Base-by-base conservation (phyloP, 345 rosid genomes). In the Lagerstroemia speciosa region DNA sequence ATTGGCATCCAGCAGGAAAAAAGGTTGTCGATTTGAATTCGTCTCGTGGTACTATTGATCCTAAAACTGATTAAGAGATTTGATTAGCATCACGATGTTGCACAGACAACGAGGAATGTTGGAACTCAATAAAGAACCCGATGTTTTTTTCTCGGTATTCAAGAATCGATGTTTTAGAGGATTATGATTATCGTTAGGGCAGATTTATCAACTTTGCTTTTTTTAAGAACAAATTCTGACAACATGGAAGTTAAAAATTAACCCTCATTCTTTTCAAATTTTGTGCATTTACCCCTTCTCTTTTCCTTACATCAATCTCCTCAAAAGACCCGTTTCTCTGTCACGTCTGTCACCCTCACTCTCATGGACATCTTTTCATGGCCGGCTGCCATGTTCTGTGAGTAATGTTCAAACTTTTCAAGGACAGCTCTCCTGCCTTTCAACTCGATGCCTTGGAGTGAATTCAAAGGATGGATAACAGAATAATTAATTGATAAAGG, bases 241-340 rank as follows among this genome's bases (percentile, higher is more conserved):
- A 27, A 58, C 63, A 11, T 58, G 20, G 63, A 58, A 30, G 20
- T 15, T 58, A 58, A 33, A 58, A 58, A 58, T 29, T 30, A 27
- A 58, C 33, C 63, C 29, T 14, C 14, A 2, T 41, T 58, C 19
- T 30, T 27, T 58, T 48, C 24, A 48, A 48, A 48, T 20, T 19
- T 48, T 22, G 55, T 20, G 55, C 55, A 48, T 22, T 48, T 48
- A 48, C 16, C 19, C 48, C 48, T 22, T 19, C 24, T 41, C 15
- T 41, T 48, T 6, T 24, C 60, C n/a, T 8, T 6, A 27, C 31
- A 27, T 58, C 34, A 58, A 58, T 27, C 63, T 58, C 63, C 63
- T 58, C 63, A 58, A 58, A 58, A 58, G 63, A 11, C 34, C 34
- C 63, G 63, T 58, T 58, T 15, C 33, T 58, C 63, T 27, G 63